Conservation (phyloP, 495 filamentous ascomycete genomes). For the Penicillium antarcticum region DNA sequence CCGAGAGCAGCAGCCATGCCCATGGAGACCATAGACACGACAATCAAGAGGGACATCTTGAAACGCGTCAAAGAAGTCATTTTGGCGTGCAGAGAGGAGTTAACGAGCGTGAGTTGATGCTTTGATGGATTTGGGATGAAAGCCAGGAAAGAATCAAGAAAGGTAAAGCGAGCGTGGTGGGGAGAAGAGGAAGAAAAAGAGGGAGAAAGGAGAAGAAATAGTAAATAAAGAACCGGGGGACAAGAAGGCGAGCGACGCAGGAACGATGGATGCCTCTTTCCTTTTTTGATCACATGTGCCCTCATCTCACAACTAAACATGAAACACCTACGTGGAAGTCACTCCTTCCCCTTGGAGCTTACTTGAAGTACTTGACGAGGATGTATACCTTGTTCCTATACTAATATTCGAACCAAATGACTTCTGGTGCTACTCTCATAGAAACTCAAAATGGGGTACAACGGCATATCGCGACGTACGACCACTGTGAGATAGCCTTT, state of each 20-base stretch:
- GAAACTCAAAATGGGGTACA: neutral
- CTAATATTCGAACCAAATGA: neutral
- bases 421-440: neutral
- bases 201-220: neutral
- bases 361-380: neutral
- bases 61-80: neutral
- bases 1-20: neutral
- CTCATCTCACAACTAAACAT: neutral
- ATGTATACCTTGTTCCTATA: neutral
- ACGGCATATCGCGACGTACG: neutral
- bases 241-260: neutral
- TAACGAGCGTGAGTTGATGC: slow-evolving; percentile 1
- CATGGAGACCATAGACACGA: neutral
- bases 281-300: neutral
- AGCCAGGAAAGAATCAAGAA: neutral
- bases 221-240: neutral
- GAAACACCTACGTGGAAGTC: neutral
- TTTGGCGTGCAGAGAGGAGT: neutral
- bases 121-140: slow-evolving; percentile 2
- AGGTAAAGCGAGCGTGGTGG: neutral
- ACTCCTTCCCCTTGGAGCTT: neutral
- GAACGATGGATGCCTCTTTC: neutral
- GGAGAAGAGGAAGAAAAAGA: neutral
- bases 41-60: slow-evolving; percentile 1
- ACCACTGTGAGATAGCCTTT: neutral